Evolutionary conservation across 192 early-diverging fungal species (phyloP), one percentile per base, ranked within the genome.

Genomic region (Obelidium mucronatum): DNA sequence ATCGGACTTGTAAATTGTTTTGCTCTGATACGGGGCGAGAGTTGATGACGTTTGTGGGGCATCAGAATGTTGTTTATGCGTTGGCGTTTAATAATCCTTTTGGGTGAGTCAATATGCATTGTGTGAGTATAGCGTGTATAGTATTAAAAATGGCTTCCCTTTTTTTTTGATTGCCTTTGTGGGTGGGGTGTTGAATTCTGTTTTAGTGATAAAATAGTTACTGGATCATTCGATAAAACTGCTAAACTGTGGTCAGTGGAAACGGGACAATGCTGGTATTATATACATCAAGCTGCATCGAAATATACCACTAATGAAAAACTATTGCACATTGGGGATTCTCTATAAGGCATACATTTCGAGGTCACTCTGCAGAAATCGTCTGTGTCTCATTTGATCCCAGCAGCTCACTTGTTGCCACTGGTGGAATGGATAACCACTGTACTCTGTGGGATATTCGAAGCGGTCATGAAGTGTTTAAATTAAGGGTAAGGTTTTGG

Each of bases 171-270:
- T n/a, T n/a, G n/a, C n/a, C n/a, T n/a, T n/a, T n/a, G n/a, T n/a
- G n/a, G n/a, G n/a, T n/a, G n/a, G n/a, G n/a, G n/a, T n/a, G n/a
- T n/a, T n/a, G n/a, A n/a, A n/a, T n/a, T n/a, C n/a, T n/a, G n/a
- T n/a, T 48, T 40, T 35, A 81, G 83, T 2, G 85, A 88, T 54
- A 88, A 84, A 52, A 68, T 88, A 34, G 79, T 73, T 11, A 86
- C 86, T 3, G 86, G 86, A 11, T 86, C 84, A 2, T 88, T 88
- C 71, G 86, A 88, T 65, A 79, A 77, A 65, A 88, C 85, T 36
- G 79, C 79, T 26, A 87, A 85, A 75, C 78, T 86, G 19, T 88
- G 85, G 84, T 58, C 59, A 55, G 48, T 81, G 26, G 78, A 83
- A 59, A 81, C 80, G 17, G 82, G 81, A 11, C 79, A 88, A 69